These are phyloP conservation scores for Zygoascus tannicola DNA, from an alignment of 805 yeast genomes.

Conservation along the genomic window DNA sequence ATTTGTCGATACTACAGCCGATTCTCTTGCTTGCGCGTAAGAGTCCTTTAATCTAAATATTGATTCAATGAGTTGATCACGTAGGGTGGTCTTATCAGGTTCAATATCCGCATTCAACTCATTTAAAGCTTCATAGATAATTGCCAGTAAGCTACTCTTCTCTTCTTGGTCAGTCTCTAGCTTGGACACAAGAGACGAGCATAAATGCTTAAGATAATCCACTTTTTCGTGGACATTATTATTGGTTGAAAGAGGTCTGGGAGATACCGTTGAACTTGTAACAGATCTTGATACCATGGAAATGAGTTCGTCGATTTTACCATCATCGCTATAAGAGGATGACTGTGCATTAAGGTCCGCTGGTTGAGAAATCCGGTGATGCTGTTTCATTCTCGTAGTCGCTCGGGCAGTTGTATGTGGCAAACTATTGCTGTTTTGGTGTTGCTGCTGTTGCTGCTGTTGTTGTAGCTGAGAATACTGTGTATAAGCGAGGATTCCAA, in stretches of 20 bases:
- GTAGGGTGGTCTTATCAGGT: slow-evolving; percentile 1
- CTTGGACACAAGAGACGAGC: slow-evolving; percentile 6
- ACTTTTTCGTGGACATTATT: not conserved
- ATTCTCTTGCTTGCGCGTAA: not conserved
- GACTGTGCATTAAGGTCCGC: not conserved
- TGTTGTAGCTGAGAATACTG: not conserved
- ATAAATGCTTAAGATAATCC: slow-evolving; percentile 1
- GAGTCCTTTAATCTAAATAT: not conserved
- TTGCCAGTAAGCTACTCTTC: not conserved
- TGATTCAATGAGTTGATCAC: slow-evolving; percentile 4
- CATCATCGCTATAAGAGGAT: not conserved
- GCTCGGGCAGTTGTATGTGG: slow-evolving; percentile 4
- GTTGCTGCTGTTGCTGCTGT: not conserved
- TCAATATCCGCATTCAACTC: slow-evolving; percentile 7
- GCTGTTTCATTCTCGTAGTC: slow-evolving; percentile 12
- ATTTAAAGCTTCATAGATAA: slow-evolving; percentile 6
- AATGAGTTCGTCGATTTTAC: slow-evolving; percentile 3
- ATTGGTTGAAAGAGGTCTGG: not conserved
- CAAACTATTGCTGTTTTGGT: not conserved
- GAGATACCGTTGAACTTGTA: not conserved
- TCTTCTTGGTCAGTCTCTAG: slow-evolving; percentile 3
- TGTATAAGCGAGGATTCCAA: slow-evolving; percentile 15
- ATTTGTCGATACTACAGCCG: not conserved
- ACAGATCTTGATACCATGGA: not conserved
- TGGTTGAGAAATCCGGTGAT: not conserved